A percentile compares a stretch with the other conserved stretches of the same genome.
Evolutionary conservation across 208 protist species (phyloP).

Genomic region (Trypanosoma theileri): DNA sequence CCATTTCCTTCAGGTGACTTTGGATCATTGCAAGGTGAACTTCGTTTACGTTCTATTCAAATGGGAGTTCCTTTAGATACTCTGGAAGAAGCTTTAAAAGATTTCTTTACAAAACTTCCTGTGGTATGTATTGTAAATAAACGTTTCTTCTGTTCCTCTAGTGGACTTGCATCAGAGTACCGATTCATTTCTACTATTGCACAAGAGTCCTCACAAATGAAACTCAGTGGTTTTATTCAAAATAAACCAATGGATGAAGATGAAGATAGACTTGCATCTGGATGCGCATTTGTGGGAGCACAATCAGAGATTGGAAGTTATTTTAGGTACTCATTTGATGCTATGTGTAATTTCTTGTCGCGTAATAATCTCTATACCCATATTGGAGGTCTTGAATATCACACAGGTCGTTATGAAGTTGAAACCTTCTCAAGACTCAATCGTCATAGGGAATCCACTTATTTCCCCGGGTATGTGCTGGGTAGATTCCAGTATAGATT

Average conservation of each 20-base stretch:
- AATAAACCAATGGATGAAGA: conserved; percentile 86
- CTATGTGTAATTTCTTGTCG: conserved; percentile 76
- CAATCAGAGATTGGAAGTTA: conserved; percentile 36
- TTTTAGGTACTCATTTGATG: conserved; percentile 79
- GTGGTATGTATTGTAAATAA: conserved; percentile 69
- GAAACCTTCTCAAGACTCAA: conserved; percentile 67
- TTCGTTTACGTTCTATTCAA: conserved; percentile 46
- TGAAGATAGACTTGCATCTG: conserved; percentile 59
- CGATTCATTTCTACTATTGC: conserved; percentile 48
- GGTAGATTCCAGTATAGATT: conserved; percentile 60
- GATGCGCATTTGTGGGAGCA: conserved; percentile 59
- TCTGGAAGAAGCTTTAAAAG: conserved; percentile 46
- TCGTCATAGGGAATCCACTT: conserved; percentile 79
- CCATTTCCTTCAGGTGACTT: conserved; percentile 66
- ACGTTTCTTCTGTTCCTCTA: conserved; percentile 71
- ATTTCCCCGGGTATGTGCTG: conserved; percentile 76
- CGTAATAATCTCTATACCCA: conserved; percentile 63
- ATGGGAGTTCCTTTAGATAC: conserved; percentile 29
- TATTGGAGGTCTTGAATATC: conserved; percentile 81
- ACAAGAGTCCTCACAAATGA: conserved; percentile 25
- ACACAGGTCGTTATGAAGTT: conserved; percentile 65
- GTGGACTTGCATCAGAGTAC: conserved; percentile 54
- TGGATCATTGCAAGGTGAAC: conserved; percentile 67
- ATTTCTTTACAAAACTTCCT: conserved; percentile 63
- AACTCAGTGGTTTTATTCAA: conserved; percentile 63